Base-by-base conservation (phyloP, 345 rosid species). In the Eucalyptus tenuipes region DNA sequence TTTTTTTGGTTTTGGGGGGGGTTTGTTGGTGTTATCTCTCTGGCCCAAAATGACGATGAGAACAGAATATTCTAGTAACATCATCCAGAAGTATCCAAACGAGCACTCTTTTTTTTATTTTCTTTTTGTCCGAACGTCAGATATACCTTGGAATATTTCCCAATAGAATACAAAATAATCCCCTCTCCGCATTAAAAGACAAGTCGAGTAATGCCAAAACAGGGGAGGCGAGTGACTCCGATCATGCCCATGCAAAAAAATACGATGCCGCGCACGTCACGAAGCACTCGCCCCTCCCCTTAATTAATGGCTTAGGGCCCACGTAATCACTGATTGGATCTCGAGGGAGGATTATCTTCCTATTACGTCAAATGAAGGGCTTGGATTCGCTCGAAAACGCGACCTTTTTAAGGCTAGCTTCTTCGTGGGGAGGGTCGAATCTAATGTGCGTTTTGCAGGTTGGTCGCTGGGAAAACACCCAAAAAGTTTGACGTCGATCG, bases 91-190 rank as follows among this genome's bases (percentile, higher is more conserved):
- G 10, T 31, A 71, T 71, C 44, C 24, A 33, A 68, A 68, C 11
- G 10, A 8, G 13, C 44, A 17, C 80, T 9, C 7, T 40, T 5
- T 20, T 9, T 0, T 9, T 6, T 2, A 0, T 18, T 20, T 37
- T 5, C 6, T 71, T 37, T 37, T 71, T 71, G 81, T 71, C 81
- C 0, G 81, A 71, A 71, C 81, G 45, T 71, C 3, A 37, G 6
- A 68, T 33, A 33, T 9, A 16, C 42, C 2, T 33, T 33, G 80
- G 44, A 33, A 17, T 17, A 17, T 17, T 33, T 33, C 1, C 44
- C 80, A 17, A 5, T 10, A 8, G 44, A 68, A 17, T 33, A 31
- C 8, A 66, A 66, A 15, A 31, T 17, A 31, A 68, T 33, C 37
- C 42, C 40, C 13, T 31, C 10, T 31, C 12, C 5, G 37, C 12